phyloP scores from a whole-genome alignment of 768 basidiomycete species.

The Boletus tylopilopsis region DNA sequence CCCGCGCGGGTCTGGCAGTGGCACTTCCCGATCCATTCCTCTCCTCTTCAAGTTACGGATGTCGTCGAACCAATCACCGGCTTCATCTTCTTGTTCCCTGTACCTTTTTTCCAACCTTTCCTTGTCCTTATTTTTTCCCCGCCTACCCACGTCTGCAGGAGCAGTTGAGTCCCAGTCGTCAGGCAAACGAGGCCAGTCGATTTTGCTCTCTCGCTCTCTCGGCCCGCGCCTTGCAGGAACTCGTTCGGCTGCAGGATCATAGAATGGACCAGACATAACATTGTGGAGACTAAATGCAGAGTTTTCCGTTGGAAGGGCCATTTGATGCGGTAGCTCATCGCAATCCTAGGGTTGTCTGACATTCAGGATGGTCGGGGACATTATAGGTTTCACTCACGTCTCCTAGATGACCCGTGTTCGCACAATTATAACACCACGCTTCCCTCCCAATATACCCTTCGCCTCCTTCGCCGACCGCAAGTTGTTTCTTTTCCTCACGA shows the following conservation, averaged over 20 bases:
- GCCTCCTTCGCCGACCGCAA: constrained; percentile 63
- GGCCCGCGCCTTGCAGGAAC: constrained; percentile 32
- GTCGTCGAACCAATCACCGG: constrained; percentile 62
- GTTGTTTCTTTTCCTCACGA: constrained; percentile 47
- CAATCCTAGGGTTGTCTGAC: constrained; percentile 51
- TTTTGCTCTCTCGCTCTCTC: constrained; percentile 33
- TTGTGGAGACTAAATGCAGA: constrained; percentile 71
- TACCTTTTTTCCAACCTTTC: constrained; percentile 52
- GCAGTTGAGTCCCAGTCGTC: constrained; percentile 45
- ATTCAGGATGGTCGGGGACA: not conserved
- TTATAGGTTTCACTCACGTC: constrained; percentile 50
- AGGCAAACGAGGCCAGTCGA: constrained; percentile 29
- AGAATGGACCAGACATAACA: constrained; percentile 63
- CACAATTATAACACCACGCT: constrained; percentile 84
- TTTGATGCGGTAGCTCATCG: constrained; percentile 37
- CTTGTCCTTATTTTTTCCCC: constrained; percentile 57
- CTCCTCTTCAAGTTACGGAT: constrained; percentile 30
- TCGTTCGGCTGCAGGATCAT: constrained; percentile 37
- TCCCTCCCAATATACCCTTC: constrained; percentile 75
- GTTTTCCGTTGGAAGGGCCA: constrained; percentile 44
- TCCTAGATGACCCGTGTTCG: constrained; percentile 67
- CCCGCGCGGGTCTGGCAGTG: constrained; percentile 9
- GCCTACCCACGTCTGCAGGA: constrained; percentile 62
- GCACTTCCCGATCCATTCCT: constrained; percentile 14
- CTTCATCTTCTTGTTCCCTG: constrained; percentile 53